Evolutionary conservation across 2,329 filamentous ascomycete genomes (phyloP), one percentile per base, ranked within the genome.

Genomic region (Lachnellula hyalina): DNA sequence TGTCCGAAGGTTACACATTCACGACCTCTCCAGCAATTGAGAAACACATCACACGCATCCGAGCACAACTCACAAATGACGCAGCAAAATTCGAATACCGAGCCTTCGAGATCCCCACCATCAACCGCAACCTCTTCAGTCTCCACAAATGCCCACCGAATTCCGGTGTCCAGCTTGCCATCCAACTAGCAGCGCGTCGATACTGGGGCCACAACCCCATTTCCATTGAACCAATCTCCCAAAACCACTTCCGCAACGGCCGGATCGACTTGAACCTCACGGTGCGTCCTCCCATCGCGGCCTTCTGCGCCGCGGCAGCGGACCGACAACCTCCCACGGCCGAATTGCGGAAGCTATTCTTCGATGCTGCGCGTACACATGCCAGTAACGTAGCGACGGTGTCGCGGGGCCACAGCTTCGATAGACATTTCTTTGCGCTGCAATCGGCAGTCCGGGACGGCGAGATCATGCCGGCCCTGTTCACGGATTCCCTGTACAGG

Each of bases 101-200:
- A n/a, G 34, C 17, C 17, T 52, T 48, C 47, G 5, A 41, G 15
- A 40, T 21, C 15, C 36, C 21, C 17, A 38, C 32, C 19, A 40
- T 49, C 34, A 40, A 25, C n/a, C 32, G 47, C 34, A 35, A 41
- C 34, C n/a, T 46, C 7, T 32, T 54, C 40, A n/a, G 41, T 2
- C 32, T 25, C 15, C 47, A 50, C 34, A 47, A 34, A 42, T 51
- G 21, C 17, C 51, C 54, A 5, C 51, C 47, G 15, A 53, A 53
- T 11, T 49, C 46, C 21, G 51, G 32, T 5, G 19, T 49, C 15
- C 50, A 56, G 32, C 32, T 56, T n/a, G 25, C 32, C 3, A 25
- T 56, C 32, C 54, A 56, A 28, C 54, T 56, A 19, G 54, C 54
- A 12, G 8, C 21, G 7, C 28, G 32, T 34, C 47, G 28, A 6